Conservation (phyloP, 2,329 filamentous ascomycete genomes). For the Trichothecium roseum region DNA sequence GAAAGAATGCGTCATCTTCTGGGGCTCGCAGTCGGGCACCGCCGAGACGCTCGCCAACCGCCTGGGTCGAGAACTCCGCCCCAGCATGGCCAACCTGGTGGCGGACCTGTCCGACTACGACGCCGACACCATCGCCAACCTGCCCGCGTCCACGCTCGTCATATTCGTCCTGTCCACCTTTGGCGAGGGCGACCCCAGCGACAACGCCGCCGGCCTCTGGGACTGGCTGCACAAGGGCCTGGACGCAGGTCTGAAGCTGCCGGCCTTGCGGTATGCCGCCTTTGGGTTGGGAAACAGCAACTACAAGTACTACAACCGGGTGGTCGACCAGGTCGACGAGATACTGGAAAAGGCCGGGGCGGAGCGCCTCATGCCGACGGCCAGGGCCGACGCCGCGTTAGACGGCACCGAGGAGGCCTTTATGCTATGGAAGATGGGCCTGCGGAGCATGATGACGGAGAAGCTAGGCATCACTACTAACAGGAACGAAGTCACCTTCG, state of each 20-base stretch:
- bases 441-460: background rate
- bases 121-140: background rate
- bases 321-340: too few species aligned
- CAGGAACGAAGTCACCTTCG: too few species aligned
- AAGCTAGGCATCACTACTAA: too few species aligned
- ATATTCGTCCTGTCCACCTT: slow-evolving; percentile 16
- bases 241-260: slow-evolving; percentile 6
- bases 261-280: slow-evolving; percentile 18
- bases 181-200: slow-evolving; percentile 24
- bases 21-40: slow-evolving; percentile 93
- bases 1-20: slow-evolving; percentile 30
- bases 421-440: background rate
- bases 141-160: background rate
- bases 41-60: slow-evolving; percentile 86
- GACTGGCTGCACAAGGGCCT: slow-evolving; percentile 15
- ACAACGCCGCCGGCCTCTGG: slow-evolving; percentile 22
- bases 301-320: slow-evolving; percentile 26
- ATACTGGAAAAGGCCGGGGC: background rate
- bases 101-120: background rate
- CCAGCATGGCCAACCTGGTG: slow-evolving; percentile 36
- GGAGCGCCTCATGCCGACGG: background rate
- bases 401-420: background rate
- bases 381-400: background rate
- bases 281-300: slow-evolving; percentile 28
- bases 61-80: slow-evolving; percentile 80